These are phyloP conservation scores for Phascolomyces articulosus DNA, from an alignment of 371 early-diverging fungal genomes.

Conservation along the genomic window DNA sequence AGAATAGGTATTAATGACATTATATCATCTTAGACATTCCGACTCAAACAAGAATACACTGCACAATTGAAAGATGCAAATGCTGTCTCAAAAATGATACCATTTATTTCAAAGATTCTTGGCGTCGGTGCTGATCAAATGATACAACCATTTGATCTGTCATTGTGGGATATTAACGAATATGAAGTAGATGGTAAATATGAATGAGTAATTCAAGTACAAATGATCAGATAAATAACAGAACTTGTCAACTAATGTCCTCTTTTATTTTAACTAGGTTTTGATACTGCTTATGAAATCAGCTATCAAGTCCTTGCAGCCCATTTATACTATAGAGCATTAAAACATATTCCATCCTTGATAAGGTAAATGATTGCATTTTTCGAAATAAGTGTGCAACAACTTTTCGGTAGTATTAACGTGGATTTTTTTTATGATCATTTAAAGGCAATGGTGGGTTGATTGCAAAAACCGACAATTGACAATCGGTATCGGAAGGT, in stretches of 20 bases:
- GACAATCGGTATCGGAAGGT: conserved; percentile 72
- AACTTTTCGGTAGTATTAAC: too few species aligned
- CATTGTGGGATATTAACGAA: conserved; percentile 70
- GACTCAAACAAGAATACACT: conserved; percentile 68
- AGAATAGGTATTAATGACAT: conserved; percentile 5
- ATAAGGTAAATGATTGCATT: conserved; percentile 46
- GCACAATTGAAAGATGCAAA: conserved; percentile 63
- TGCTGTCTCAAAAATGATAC: conserved; percentile 56
- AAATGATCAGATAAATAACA: background rate
- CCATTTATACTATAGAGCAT: conserved; percentile 71
- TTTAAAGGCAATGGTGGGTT: conserved; percentile 79
- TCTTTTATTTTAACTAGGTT: conserved; percentile 31
- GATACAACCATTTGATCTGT: conserved; percentile 65
- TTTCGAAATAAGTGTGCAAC: background rate
- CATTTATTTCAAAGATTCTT: conserved; percentile 65
- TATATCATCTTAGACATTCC: conserved; percentile 63
- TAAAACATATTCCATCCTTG: conserved; percentile 74
- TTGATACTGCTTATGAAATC: conserved; percentile 57
- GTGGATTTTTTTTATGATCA: too few species aligned
- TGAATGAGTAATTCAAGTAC: background rate
- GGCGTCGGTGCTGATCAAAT: conserved; percentile 57
- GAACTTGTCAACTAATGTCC: too few species aligned
- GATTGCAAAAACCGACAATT: conserved; percentile 82
- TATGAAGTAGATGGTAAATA: conserved; percentile 67
- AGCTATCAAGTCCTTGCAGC: conserved; percentile 71